Evolutionary conservation across 176 grass and related monocot genomes (phyloP).

Genomic region (Luzula sylvatica): DNA sequence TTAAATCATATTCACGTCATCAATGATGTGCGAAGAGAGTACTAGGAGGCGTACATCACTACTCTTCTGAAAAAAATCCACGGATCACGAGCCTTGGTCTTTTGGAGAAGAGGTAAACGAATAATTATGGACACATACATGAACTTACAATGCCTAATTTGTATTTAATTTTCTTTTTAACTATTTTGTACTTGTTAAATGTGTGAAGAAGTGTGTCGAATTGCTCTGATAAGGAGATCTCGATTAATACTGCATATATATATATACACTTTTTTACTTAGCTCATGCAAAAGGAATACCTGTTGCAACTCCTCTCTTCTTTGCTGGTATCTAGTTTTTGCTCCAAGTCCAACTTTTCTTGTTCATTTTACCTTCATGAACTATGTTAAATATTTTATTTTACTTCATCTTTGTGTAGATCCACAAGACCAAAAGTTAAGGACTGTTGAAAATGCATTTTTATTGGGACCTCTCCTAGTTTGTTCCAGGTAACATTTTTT

Average conservation of each 20-base stretch:
- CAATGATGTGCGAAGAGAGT: too few relatives aligned
- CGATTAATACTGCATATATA: conserved; percentile 61
- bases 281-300: conserved; percentile 55
- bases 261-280: conserved; percentile 75
- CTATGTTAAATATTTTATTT: not conserved
- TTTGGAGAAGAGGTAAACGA: conserved; percentile 61
- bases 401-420: conserved; percentile 31
- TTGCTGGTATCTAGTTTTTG: conserved; percentile 48
- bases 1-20: too few relatives aligned
- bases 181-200: too few relatives aligned
- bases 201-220: conserved; percentile 78
- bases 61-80: too few relatives aligned
- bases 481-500: conserved; percentile 50
- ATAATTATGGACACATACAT: not conserved
- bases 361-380: not conserved
- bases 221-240: conserved; percentile 67
- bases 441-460: conserved; percentile 70
- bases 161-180: not conserved
- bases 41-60: too few relatives aligned
- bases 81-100: conserved; percentile 82
- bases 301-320: conserved; percentile 60
- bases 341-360: not conserved
- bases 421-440: conserved; percentile 48
- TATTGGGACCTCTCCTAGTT: conserved; percentile 58
- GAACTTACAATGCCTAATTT: too few relatives aligned